Conservation (phyloP, 2,329 filamentous ascomycete species). For the Alternaria viburni region DNA sequence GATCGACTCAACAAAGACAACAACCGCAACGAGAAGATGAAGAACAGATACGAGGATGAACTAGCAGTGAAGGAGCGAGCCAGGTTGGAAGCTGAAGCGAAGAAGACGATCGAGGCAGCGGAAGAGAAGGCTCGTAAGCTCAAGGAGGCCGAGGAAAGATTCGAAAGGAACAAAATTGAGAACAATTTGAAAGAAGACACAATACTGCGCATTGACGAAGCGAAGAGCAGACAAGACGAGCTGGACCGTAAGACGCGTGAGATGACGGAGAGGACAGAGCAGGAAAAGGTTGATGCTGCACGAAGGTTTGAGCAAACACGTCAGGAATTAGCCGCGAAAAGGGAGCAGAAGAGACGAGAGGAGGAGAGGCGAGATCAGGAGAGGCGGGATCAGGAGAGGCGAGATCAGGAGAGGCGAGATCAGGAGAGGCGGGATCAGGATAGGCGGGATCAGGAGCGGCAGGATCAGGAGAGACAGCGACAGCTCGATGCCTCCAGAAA, state of each 20-base stretch:
- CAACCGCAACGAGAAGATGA: neutral
- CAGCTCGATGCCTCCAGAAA: neutral
- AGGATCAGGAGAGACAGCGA: neutral
- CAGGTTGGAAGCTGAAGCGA: neutral
- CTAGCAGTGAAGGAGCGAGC: neutral
- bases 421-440: neutral
- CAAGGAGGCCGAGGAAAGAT: neutral
- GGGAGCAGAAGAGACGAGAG: neutral
- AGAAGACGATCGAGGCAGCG: neutral
- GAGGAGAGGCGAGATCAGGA: neutral
- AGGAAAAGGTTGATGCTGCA: neutral
- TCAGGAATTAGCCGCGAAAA: neutral
- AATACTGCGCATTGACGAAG: neutral
- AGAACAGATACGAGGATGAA: neutral
- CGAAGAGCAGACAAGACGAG: neutral
- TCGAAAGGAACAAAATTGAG: neutral
- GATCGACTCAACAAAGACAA: neutral
- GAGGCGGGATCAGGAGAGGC: neutral
- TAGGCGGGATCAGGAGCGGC: neutral
- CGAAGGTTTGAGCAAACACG: neutral
- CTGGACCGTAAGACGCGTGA: neutral
- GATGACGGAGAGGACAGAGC: neutral
- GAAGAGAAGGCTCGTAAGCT: neutral
- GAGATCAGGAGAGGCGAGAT: neutral
- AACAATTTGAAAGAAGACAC: neutral